Conservation (phyloP, 805 yeast genomes). For the Nakazawaea pomicola region DNA sequence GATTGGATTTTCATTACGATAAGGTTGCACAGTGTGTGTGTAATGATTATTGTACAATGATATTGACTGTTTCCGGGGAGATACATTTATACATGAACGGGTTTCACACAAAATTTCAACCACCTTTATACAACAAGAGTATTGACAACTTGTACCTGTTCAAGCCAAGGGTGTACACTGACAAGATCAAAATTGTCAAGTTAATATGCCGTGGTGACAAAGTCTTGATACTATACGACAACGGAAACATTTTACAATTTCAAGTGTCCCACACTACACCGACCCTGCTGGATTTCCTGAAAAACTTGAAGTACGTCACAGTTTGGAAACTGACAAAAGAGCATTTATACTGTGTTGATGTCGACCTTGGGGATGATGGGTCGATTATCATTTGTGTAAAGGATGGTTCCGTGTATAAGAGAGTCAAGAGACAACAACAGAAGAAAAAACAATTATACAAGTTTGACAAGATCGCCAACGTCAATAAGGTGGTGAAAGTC, state of each 20-base stretch:
- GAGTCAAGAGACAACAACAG: constrained; percentile 27
- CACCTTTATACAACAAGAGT: constrained; percentile 25
- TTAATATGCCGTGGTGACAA: constrained; percentile 32
- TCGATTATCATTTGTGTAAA: constrained; percentile 61
- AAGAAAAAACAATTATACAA: constrained; percentile 33
- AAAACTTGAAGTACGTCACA: constrained; percentile 37
- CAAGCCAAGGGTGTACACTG: constrained; percentile 46
- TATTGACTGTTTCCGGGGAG: constrained; percentile 52
- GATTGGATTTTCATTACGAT: constrained; percentile 33
- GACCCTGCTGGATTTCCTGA: constrained; percentile 32
- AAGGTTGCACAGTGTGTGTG: constrained; percentile 53
- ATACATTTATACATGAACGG: constrained; percentile 58
- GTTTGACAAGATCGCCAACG: constrained; percentile 45
- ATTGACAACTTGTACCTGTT: constrained; percentile 44
- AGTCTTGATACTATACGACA: constrained; percentile 47
- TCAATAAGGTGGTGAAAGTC: constrained; percentile 60
- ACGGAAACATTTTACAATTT: constrained; percentile 49
- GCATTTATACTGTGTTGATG: constrained; percentile 57
- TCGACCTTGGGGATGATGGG: constrained; percentile 66
- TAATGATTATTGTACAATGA: constrained; percentile 65
- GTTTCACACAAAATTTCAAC: constrained; percentile 45
- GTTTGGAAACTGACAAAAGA: constrained; percentile 62
- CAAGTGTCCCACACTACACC: constrained; percentile 21
- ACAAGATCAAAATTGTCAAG: constrained; percentile 27
- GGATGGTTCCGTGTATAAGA: constrained; percentile 62